These are phyloP conservation scores for Calonectria crousiana DNA, from an alignment of 2,329 filamentous ascomycete species.

Conservation along the genomic window DNA sequence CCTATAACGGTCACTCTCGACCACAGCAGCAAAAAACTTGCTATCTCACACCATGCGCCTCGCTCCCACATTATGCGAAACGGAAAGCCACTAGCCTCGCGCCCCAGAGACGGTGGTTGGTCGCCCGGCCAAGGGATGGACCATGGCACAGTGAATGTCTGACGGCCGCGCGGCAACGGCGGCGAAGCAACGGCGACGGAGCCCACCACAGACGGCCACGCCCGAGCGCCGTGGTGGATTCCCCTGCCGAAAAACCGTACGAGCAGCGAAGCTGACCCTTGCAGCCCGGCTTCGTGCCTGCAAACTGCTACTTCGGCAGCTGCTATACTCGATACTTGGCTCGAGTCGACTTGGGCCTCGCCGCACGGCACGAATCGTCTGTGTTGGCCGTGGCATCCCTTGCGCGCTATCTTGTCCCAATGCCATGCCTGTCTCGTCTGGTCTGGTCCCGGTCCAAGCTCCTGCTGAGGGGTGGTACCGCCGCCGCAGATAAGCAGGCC, in stretches of 20 bases:
- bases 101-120: conserved; percentile 10
- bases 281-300: background rate
- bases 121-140: background rate
- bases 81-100: background rate
- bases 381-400: background rate
- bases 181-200: conserved; percentile 22
- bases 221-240: conserved; percentile 23
- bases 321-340: background rate
- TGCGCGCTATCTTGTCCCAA: conserved; percentile 3
- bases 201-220: conserved; percentile 16
- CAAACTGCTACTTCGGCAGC: background rate
- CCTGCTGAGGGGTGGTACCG: background rate
- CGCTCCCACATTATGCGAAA: conserved; percentile 13
- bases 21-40: background rate
- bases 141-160: conserved; percentile 14
- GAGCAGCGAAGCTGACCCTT: background rate
- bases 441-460: conserved; percentile 10
- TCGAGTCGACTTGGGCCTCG: background rate
- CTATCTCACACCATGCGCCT: conserved; percentile 12
- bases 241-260: conserved; percentile 25
- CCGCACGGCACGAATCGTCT: background rate
- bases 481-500: conserved; percentile 8
- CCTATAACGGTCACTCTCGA: conserved; percentile 7
- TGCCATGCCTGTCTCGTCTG: background rate
- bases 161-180: conserved; percentile 22